Evolutionary conservation across 2,329 filamentous ascomycete genomes (phyloP), one percentile per base, ranked within the genome.

Genomic region (Aureobasidium zeae): DNA sequence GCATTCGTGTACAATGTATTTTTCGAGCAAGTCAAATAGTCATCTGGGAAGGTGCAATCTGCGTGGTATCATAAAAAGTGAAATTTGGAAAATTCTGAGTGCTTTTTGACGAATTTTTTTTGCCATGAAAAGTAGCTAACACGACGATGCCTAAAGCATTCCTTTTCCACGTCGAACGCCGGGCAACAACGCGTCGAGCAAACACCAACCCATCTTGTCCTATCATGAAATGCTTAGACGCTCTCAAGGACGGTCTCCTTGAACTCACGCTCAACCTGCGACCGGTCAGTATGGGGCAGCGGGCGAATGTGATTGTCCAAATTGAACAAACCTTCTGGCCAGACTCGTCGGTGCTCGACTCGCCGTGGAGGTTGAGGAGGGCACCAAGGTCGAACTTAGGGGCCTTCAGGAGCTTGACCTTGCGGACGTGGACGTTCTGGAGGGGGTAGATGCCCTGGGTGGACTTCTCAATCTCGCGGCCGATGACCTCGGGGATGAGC

Each of bases 381-480:
- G 86, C 83, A 71, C 91, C 91, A 56, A 98, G 83, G 67, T 98
- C 91, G 76, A 98, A 96, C 79, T 98, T 98, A 66, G 91, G 91
- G 56, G 82, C 71, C 83, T 98, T 98, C 60, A 98, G 77, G 60
- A 98, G 85, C 83, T 98, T 98, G 65, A 98, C 89, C 81, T 98
- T 98, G 73, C 91, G 88, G 72, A 98, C 94, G 78, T 98, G 91
- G 64, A 96, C 91, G 72, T 96, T 94, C 78, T 96, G 91, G 65
- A 98, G 84, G 59, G 91, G 91, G 76, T 98, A 98, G 74, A 98
- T 98, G 72, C 91, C 89, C 76, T 95, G 88, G 57, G 88, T 94
- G 53, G 88, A 81, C 82, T 98, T 98, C 82, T 98, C 91, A 58
- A 98, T 98, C 77, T 96, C 91, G 65, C 91, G 88, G 61, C 91